phyloP scores from a whole-genome alignment of 257 asterid genomes.

The Penstemon newberryi region DNA sequence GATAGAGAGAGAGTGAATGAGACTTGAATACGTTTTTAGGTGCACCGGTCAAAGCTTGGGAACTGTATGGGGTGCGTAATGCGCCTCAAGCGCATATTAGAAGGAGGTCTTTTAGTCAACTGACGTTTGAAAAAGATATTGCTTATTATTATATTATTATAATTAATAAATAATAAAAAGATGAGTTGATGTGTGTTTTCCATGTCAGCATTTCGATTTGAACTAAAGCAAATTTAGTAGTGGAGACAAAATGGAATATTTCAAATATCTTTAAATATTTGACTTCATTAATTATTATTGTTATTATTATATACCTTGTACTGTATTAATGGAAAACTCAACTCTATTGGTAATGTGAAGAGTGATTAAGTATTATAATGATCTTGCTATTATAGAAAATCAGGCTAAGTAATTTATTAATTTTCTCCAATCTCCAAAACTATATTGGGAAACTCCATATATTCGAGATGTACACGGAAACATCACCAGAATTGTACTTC shows the following conservation, averaged over 20 bases:
- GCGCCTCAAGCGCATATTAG: constrained; percentile 44
- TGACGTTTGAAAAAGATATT: constrained; percentile 31
- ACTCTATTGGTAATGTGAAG: no score
- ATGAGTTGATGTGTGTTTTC: constrained; percentile 23
- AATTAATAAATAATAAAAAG: background rate
- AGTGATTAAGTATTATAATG: no score
- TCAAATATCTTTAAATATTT: background rate
- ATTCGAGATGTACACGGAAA: no score
- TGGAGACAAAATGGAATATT: no score
- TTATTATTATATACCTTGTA: background rate
- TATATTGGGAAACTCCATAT: no score
- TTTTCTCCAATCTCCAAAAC: no score
- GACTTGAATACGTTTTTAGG: constrained; percentile 56
- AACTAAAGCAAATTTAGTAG: background rate
- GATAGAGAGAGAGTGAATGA: constrained; percentile 34
- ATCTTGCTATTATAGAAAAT: no score
- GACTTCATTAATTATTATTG: background rate
- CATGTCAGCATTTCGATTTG: constrained; percentile 22
- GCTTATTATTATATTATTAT: no score
- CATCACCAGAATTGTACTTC: no score
- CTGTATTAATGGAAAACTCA: no score
- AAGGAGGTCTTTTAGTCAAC: constrained; percentile 39
- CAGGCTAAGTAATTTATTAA: no score
- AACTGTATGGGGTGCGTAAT: constrained; percentile 38
- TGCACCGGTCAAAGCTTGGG: constrained; percentile 49